Evolutionary conservation across 2,329 filamentous ascomycete species (phyloP).

Genomic region (Fusarium virguliforme): DNA sequence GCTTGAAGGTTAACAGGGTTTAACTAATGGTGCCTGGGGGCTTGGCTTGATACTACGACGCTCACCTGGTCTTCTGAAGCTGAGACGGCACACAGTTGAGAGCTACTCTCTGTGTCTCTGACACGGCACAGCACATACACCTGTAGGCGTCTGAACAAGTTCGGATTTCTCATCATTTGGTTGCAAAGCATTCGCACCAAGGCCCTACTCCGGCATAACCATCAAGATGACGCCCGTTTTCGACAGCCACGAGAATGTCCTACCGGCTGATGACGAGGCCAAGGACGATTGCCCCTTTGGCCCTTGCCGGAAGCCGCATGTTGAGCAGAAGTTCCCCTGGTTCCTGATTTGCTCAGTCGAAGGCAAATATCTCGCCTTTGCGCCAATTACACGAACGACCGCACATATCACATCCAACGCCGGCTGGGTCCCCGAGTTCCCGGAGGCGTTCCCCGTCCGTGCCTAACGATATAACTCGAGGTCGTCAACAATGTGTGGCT

Average conservation of each 20-base stretch:
- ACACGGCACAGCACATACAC: background rate
- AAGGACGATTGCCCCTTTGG: background rate
- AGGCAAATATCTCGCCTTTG: constrained; percentile 1
- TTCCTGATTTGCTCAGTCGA: constrained; percentile 6
- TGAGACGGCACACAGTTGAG: background rate
- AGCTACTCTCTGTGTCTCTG: too few species aligned
- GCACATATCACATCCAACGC: constrained; percentile 12
- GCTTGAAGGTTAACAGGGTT: constrained; percentile 11
- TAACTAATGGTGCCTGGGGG: background rate
- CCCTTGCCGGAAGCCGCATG: background rate
- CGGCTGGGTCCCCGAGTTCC: constrained; percentile 4
- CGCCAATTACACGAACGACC: constrained; percentile 4
- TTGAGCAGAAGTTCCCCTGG: constrained; percentile 4
- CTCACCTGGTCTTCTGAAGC: background rate
- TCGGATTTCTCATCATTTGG: background rate
- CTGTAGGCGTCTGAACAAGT: background rate
- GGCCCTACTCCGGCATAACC: background rate
- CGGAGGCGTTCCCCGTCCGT: constrained; percentile 17
- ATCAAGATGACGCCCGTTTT: constrained; percentile 3
- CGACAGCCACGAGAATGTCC: background rate
- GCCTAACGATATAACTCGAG: constrained; percentile 11
- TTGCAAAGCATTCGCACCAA: background rate
- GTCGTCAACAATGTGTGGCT: constrained; percentile 23
- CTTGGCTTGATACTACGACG: background rate
- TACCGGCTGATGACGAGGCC: background rate